phyloP scores from a whole-genome alignment of 192 early-diverging fungal species.

The Coemansia sp. region DNA sequence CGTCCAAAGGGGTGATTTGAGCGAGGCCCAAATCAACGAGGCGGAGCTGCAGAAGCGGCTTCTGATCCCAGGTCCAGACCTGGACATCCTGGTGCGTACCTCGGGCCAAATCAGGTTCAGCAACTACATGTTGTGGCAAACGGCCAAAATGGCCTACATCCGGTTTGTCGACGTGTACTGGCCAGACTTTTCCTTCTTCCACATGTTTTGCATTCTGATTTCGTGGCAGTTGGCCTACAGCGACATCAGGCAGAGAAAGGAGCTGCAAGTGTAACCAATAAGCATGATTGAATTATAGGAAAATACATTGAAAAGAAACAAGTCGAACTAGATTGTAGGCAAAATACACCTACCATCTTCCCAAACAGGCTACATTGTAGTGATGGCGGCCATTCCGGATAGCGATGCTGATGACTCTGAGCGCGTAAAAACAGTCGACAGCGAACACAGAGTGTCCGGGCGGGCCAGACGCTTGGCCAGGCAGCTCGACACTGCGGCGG shows the following conservation, averaged over 20 bases:
- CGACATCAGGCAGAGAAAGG: constrained; percentile 9
- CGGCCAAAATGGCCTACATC: constrained; percentile 62
- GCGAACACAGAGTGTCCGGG: not conserved
- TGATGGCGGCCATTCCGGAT: constrained; percentile 5
- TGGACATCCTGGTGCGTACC: constrained; percentile 90
- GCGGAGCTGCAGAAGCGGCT: constrained; percentile 47
- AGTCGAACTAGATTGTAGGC: too few species aligned
- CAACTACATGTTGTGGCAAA: constrained; percentile 94
- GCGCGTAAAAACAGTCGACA: not conserved
- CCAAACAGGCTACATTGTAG: constrained; percentile 2
- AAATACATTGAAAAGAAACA: constrained; percentile 3
- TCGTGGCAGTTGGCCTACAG: constrained; percentile 63
- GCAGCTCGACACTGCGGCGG: constrained; percentile 13
- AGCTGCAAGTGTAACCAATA: too few species aligned
- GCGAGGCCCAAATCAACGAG: constrained; percentile 53
- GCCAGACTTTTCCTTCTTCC: constrained; percentile 92
- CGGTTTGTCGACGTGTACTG: constrained; percentile 87
- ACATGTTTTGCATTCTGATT: constrained; percentile 73
- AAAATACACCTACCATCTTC: too few species aligned
- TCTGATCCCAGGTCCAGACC: constrained; percentile 61
- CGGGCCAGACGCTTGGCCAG: constrained; percentile 16
- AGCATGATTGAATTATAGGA: too few species aligned
- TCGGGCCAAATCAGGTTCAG: constrained; percentile 93
- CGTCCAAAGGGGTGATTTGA: constrained; percentile 52
- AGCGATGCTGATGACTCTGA: not conserved